A percentile compares a stretch with the other conserved stretches of the same genome.
These are phyloP conservation scores for Saccharomycopsis guyanensis DNA, from an alignment of 805 yeast species.

Conservation along the genomic window DNA sequence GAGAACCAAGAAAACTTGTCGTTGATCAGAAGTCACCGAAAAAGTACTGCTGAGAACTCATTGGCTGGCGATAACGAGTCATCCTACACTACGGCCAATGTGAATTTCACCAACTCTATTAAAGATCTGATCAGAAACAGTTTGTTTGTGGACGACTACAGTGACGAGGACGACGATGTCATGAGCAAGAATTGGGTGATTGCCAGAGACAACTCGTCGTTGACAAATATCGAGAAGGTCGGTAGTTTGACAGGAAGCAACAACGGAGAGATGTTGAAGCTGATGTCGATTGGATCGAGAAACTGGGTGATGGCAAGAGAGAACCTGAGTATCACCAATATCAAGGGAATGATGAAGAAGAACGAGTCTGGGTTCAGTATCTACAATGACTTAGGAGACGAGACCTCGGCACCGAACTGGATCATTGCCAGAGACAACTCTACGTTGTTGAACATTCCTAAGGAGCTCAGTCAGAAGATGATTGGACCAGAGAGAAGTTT, in stretches of 20 bases:
- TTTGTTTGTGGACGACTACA: slow-evolving; percentile 19
- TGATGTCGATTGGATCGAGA: slow-evolving; percentile 6
- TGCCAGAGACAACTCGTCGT: slow-evolving; percentile 22
- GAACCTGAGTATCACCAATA: slow-evolving; percentile 10
- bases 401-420: slow-evolving; percentile 21
- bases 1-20: slow-evolving; percentile 16
- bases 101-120: neutral
- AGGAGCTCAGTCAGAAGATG: slow-evolving; percentile 14
- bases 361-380: slow-evolving; percentile 18
- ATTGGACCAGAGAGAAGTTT: slow-evolving; percentile 16
- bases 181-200: slow-evolving; percentile 20
- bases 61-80: slow-evolving; percentile 1
- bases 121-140: slow-evolving; percentile 9
- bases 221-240: slow-evolving; percentile 16
- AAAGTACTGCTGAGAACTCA: slow-evolving; percentile 1
- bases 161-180: slow-evolving; percentile 20
- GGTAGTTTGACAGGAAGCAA: slow-evolving; percentile 2
- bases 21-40: slow-evolving; percentile 8
- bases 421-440: slow-evolving; percentile 21
- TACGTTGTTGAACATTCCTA: slow-evolving; percentile 19
- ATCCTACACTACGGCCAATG: slow-evolving; percentile 1
- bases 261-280: neutral
- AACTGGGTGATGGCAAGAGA: slow-evolving; percentile 19
- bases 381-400: slow-evolving; percentile 19
- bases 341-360: slow-evolving; percentile 9